Conservation (phyloP, 257 asterid genomes). For the Solanum lycopersicoides region DNA sequence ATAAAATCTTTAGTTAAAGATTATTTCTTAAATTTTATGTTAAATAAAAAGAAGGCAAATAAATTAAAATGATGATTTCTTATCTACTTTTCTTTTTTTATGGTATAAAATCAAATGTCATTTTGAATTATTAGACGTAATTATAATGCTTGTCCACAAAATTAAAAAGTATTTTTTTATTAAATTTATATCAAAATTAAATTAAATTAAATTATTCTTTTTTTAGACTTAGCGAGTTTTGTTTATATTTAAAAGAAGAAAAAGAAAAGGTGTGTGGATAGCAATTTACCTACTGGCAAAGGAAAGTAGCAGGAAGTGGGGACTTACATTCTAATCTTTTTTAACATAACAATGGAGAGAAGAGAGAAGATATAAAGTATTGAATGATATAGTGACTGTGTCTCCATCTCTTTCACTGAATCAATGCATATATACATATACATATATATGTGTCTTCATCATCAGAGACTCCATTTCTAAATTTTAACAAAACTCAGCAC, state of each 20-base stretch:
- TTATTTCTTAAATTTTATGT: too few species aligned
- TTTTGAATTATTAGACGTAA: not conserved
- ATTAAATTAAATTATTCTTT: too few species aligned
- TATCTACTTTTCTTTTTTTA: too few species aligned
- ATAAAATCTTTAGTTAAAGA: too few species aligned
- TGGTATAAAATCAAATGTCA: too few species aligned
- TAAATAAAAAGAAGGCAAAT: too few species aligned
- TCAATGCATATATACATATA: not conserved
- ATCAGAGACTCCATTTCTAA: not conserved
- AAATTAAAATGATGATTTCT: too few species aligned
- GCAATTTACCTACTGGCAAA: not conserved
- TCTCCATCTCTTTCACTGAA: not conserved
- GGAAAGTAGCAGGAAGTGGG: not conserved
- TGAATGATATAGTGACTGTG: constrained; percentile 10
- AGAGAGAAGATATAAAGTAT: not conserved
- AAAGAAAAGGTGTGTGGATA: not conserved
- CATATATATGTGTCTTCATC: not conserved
- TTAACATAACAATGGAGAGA: not conserved
- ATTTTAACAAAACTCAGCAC: not conserved
- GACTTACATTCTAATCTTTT: not conserved
- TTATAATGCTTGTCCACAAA: too few species aligned
- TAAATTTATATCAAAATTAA: too few species aligned
- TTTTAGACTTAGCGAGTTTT: too few species aligned
- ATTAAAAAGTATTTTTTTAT: too few species aligned
- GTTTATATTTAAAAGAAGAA: too few species aligned